Evolutionary conservation across 306 rosid species (phyloP), one percentile per base, ranked within the genome.

Genomic region (Vigna radiata): DNA sequence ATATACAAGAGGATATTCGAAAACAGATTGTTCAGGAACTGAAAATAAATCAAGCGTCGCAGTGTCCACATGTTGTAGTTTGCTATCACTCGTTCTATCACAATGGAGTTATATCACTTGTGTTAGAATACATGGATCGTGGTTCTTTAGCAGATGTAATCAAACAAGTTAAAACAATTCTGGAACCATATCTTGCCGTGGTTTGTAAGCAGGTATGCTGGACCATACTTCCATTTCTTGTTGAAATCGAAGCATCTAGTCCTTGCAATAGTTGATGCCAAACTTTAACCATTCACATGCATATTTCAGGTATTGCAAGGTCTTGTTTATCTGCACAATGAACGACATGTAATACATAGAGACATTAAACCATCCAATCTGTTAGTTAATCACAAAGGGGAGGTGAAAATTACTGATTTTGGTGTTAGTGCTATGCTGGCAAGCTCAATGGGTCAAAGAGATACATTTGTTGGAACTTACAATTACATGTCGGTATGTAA

Each of bases 1-100:
- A 89, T 83, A 86, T 96, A 85, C 97, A 91, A 85, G 99, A 91
- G 87, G 94, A 96, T 50, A 89, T 95, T 73, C 92, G 98, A 25
- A 95, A 92, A 80, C 99, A 95, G 87, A 95, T 95, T 87, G 99
- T 95, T 69, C 97, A 92, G 86, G 99, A 95, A 84, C 91, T 95
- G 79, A 95, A 90, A 89, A 95, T 95, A 87, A 92, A 95, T 83
- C 97, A 88, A 85, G 97, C 97, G 58, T 91, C 99, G n/a, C 94
- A 89, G 82, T 95, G 97, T 81, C 87, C 97, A 47, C 95, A 92
- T 55, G 91, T 95, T 73, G 99, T 95, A 55, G 97, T 92, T 65
- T 95, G 98, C 80, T 85, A 95, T 80, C 94, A 95, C 83, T 95
- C 99, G 37, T 95, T 95, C 85, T 96, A 89, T 84, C 97, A 91